Percentiles rank a stretch among this genome's conserved stretches.
Conservation (phyloP, 371 early-diverging fungal species). For the Nematocida sp. region DNA sequence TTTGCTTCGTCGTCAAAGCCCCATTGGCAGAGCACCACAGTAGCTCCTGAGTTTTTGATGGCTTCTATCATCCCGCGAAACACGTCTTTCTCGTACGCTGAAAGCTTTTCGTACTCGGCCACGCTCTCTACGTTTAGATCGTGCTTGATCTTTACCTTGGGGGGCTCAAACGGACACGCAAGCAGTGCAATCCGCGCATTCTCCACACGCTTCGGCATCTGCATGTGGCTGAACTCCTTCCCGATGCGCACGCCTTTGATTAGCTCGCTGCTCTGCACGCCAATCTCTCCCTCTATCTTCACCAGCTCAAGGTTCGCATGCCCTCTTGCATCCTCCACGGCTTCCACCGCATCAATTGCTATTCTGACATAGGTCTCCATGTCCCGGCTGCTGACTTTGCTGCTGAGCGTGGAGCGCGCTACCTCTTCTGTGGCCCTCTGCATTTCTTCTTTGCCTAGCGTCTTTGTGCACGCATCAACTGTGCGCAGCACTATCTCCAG, state of each 20-base stretch:
- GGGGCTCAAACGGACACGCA: conserved; percentile 99
- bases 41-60: conserved; percentile 90
- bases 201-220: conserved; percentile 88
- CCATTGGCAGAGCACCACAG: conserved; percentile 98
- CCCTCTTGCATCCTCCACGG: conserved; percentile 90
- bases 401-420: conserved; percentile 89
- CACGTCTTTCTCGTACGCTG: conserved; percentile 83
- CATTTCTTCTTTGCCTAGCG: conserved; percentile 67
- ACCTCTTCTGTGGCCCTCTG: conserved; percentile 72
- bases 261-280: conserved; percentile 77
- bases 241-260: conserved; percentile 94
- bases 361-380: conserved; percentile 73
- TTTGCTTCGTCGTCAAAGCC: conserved; percentile 99
- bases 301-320: conserved; percentile 99
- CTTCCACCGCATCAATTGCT: conserved; percentile 88
- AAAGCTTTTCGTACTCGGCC: conserved; percentile 89
- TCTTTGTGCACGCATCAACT: conserved; percentile 80
- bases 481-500: conserved; percentile 80
- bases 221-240: conserved; percentile 98
- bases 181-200: conserved; percentile 94
- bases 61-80: conserved; percentile 89
- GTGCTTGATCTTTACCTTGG: conserved; percentile 99
- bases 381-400: conserved; percentile 85
- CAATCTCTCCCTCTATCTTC: conserved; percentile 93
- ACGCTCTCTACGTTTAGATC: conserved; percentile 89